phyloP scores from a whole-genome alignment of 108 stramenopile genomes.

The Nitzschia sp. region DNA sequence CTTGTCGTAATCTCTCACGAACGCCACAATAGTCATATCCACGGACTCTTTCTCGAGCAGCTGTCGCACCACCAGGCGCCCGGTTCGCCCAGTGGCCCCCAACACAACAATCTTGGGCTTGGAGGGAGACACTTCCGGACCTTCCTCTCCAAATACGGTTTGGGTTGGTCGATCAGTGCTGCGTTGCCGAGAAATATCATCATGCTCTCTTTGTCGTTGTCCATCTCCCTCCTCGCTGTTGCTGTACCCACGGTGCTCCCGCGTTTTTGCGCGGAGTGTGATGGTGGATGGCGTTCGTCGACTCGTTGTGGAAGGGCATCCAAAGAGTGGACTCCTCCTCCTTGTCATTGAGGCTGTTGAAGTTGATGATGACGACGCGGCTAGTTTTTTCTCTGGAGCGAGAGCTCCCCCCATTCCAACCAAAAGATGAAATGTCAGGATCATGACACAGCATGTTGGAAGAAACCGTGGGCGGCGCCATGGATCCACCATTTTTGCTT shows the following conservation, averaged over 20 bases:
- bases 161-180: constrained; percentile 27
- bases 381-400: no score
- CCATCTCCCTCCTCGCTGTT: neutral
- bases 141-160: constrained; percentile 25
- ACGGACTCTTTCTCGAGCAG: constrained; percentile 37
- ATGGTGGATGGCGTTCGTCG: neutral
- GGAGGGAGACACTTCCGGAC: constrained; percentile 24
- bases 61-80: constrained; percentile 53
- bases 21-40: constrained; percentile 73
- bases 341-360: no score
- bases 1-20: constrained; percentile 54
- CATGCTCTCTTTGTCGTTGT: neutral
- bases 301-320: neutral
- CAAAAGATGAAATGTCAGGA: no score
- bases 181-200: constrained; percentile 6
- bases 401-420: no score
- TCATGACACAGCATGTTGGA: no score
- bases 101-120: constrained; percentile 65
- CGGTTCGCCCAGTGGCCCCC: constrained; percentile 65
- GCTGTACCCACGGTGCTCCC: neutral
- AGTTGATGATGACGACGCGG: no score
- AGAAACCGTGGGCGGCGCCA: no score
- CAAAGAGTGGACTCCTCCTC: neutral
- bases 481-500: no score
- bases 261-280: neutral